Base-by-base conservation (phyloP, 129 eudicot species). In the Helichrysum umbraculigerum region DNA sequence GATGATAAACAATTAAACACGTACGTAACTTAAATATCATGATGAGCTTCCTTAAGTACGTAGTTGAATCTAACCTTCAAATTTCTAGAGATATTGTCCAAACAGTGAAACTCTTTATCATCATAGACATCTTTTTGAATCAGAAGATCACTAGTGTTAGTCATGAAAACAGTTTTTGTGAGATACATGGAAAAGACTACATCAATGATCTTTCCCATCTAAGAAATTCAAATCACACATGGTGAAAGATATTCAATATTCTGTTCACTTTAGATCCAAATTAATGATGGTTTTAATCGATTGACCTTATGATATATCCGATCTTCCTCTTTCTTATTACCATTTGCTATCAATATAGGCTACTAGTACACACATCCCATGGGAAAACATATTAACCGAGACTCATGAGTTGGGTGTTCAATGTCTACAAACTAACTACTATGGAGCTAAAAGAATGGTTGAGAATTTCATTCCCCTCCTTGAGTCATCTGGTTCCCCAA, bases 401-500 rank as follows among this genome's bases (percentile, higher is more conserved):
- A 78, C 85, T 20, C 83, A 75, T 58, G 86, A 85, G 3, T 44
- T 73, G 56, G 84, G 83, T 20, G 84, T 47, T 77, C 81, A 87
- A 77, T 85, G 97, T 73, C 8, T 88, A n/a, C 42, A 84, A 30
- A 84, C 86, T 70, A 88, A 91, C 54, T 91, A 86, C 72, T 87
- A 83, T 70, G 91, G 93, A 3, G 87, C 83, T 0, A 88, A 88
- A 69, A 83, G 83, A 72, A 76, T 81, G 82, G 65, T 65, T 34
- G 89, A 88, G 74, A 85, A 82, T 39, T 81, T 88, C 58, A 44
- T 87, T 56, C 88, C 91, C 7, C 87, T 92, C 37, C 86, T 92
- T 1, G 79, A 76, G 64, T 47, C 73, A 14, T 89, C 96, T 19
- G 82, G 83, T 75, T 92, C 92, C 0, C 88, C 96, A 17, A 89